Conservation (phyloP, 1,284 basidiomycete species). For the Clitocybe nebularis region DNA sequence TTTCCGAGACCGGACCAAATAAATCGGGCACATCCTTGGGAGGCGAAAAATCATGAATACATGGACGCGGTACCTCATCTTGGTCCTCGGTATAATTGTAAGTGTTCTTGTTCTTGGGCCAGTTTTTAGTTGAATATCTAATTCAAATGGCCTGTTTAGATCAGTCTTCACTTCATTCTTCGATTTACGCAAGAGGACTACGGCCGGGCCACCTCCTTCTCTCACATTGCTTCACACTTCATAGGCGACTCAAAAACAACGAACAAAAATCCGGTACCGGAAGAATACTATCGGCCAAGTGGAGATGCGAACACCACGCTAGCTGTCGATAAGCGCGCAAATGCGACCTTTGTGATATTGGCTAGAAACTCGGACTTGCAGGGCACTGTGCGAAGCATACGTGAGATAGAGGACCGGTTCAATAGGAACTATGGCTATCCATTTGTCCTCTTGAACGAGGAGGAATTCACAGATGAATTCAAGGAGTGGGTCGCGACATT, state of each 20-base stretch:
- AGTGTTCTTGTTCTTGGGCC: conserved; percentile 17
- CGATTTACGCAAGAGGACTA: conserved; percentile 68
- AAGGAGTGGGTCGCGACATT: conserved; percentile 40
- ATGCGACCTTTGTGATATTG: conserved; percentile 66
- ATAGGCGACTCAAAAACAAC: conserved; percentile 26
- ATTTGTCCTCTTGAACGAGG: conserved; percentile 75
- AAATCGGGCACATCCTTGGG: not conserved
- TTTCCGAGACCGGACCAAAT: not conserved
- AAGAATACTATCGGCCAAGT: conserved; percentile 13
- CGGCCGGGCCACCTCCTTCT: conserved; percentile 60
- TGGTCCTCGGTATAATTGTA: conserved; percentile 54
- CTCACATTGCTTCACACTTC: conserved; percentile 34
- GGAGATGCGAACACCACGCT: conserved; percentile 20
- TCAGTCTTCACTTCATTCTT: conserved; percentile 63
- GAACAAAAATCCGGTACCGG: conserved; percentile 9
- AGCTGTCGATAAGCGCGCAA: conserved; percentile 37
- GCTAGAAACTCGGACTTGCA: conserved; percentile 68
- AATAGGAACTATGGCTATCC: conserved; percentile 66
- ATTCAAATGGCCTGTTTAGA: conserved; percentile 32
- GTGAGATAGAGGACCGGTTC: conserved; percentile 59
- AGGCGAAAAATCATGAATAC: conserved; percentile 47
- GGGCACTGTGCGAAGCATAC: conserved; percentile 53
- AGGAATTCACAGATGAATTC: conserved; percentile 69
- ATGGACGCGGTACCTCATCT: conserved; percentile 57
- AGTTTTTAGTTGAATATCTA: not conserved